phyloP scores from a whole-genome alignment of 495 filamentous ascomycete genomes.

The Tuber melanosporum region DNA sequence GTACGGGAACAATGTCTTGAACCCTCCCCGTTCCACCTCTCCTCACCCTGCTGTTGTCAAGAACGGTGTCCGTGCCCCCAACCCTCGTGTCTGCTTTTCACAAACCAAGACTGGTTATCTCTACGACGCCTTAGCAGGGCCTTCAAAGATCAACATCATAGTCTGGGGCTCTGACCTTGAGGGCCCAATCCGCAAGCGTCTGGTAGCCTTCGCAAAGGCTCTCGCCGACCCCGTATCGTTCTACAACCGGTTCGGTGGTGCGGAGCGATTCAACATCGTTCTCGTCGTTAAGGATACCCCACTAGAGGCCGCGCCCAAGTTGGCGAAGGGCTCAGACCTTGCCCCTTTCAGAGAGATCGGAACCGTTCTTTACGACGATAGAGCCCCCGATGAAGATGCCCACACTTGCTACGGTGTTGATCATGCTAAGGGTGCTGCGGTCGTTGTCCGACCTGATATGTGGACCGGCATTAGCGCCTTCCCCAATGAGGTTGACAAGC shows the following conservation, averaged over 20 bases:
- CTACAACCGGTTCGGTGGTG: constrained; percentile 37
- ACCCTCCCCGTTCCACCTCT: background rate
- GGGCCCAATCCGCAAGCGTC: constrained; percentile 27
- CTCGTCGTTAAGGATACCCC: constrained; percentile 41
- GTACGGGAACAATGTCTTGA: constrained; percentile 15
- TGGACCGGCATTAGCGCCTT: constrained; percentile 40
- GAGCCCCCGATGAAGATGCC: constrained; percentile 43
- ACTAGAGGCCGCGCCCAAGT: constrained; percentile 15
- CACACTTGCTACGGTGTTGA: constrained; percentile 40
- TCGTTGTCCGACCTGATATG: constrained; percentile 41
- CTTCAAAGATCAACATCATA: constrained; percentile 39
- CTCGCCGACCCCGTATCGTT: constrained; percentile 23
- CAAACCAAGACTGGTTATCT: constrained; percentile 40
- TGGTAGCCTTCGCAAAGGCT: constrained; percentile 28
- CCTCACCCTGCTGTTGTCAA: constrained; percentile 13
- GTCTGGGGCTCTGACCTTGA: constrained; percentile 42
- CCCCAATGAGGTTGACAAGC: constrained; percentile 20
- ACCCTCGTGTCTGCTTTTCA: constrained; percentile 42
- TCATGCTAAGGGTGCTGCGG: constrained; percentile 41
- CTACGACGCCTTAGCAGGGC: constrained; percentile 41
- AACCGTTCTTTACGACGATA: constrained; percentile 41
- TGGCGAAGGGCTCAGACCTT: constrained; percentile 11
- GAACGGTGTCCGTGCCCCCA: constrained; percentile 43
- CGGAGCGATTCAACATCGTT: constrained; percentile 40
- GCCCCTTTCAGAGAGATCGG: constrained; percentile 13